A percentile compares a stretch with the other conserved stretches of the same genome.
Conservation (phyloP, 768 basidiomycete genomes). For the Leccinum obscurum region DNA sequence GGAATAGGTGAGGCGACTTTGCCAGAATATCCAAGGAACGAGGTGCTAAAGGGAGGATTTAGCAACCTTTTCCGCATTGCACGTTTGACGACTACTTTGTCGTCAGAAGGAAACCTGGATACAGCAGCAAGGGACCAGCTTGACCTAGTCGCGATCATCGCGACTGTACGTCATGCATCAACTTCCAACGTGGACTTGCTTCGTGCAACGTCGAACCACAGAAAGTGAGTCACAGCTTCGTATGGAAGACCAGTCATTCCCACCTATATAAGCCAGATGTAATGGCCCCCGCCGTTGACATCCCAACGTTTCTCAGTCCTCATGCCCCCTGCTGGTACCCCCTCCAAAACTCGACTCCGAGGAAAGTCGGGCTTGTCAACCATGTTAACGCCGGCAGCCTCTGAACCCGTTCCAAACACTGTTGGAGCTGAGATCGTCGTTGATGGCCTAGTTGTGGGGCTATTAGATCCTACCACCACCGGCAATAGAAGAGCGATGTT, state of each 20-base stretch:
- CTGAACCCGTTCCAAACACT: neutral
- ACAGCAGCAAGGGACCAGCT: neutral
- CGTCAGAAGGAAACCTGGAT: neutral
- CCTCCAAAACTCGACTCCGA: neutral
- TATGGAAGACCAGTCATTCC: too few species aligned
- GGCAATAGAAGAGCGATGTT: slow-evolving; percentile 50
- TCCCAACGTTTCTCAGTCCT: neutral
- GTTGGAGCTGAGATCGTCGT: neutral
- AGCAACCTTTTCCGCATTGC: neutral
- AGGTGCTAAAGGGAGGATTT: too few species aligned
- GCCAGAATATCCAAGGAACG: neutral
- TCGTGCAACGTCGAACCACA: slow-evolving; percentile 1
- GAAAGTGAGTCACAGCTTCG: slow-evolving; percentile 5
- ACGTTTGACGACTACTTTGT: neutral
- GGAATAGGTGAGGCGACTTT: neutral
- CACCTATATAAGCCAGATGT: slow-evolving; percentile 15
- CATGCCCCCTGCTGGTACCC: neutral
- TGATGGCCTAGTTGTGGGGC: slow-evolving; percentile 42
- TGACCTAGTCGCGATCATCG: neutral
- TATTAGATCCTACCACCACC: slow-evolving; percentile 47
- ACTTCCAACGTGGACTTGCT: neutral
- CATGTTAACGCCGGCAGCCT: neutral
- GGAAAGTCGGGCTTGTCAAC: neutral
- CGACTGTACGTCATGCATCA: neutral
- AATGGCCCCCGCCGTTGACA: neutral